A percentile compares a stretch with the other conserved stretches of the same genome.
Conservation (phyloP, 257 asterid species). For the Penstemon barbatus region DNA sequence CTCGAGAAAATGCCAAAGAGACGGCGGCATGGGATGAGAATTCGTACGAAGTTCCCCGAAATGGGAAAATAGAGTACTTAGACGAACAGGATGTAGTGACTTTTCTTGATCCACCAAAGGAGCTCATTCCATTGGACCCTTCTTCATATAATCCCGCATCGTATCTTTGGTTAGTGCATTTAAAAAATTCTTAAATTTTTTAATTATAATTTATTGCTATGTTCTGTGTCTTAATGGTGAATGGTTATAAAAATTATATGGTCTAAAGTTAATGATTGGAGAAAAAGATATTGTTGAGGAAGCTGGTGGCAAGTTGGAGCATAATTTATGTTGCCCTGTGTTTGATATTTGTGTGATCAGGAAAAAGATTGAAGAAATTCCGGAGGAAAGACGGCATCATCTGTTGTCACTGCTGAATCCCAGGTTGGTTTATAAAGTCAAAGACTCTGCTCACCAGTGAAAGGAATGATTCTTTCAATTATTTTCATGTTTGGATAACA, state of each 20-base stretch:
- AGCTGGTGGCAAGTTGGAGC: slow-evolving; percentile 2
- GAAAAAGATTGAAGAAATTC: slow-evolving; percentile 86
- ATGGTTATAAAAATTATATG: too few species aligned
- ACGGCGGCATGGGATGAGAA: slow-evolving; percentile 49
- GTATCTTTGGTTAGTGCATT: slow-evolving; percentile 67
- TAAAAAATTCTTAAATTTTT: not conserved
- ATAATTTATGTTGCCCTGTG: slow-evolving; percentile 5
- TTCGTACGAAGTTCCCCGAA: slow-evolving; percentile 39
- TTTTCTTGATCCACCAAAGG: slow-evolving; percentile 75
- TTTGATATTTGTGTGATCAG: slow-evolving; percentile 39
- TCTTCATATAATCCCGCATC: slow-evolving; percentile 77
- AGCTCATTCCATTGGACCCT: slow-evolving; percentile 78
- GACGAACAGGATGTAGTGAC: slow-evolving; percentile 73
- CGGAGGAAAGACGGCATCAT: slow-evolving; percentile 71
- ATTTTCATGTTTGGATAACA: not conserved
- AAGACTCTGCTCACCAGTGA: not conserved
- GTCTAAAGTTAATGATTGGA: too few species aligned
- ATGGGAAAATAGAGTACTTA: slow-evolving; percentile 41
- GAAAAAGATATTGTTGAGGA: not conserved
- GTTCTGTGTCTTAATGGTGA: not conserved
- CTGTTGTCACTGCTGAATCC: slow-evolving; percentile 59
- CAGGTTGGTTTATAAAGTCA: slow-evolving; percentile 41
- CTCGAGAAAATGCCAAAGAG: slow-evolving; percentile 37
- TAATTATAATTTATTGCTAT: not conserved
- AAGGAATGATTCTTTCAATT: slow-evolving; percentile 3